These are phyloP conservation scores for Schwanniomyces occidentalis DNA, from an alignment of 805 yeast species.

Conservation along the genomic window DNA sequence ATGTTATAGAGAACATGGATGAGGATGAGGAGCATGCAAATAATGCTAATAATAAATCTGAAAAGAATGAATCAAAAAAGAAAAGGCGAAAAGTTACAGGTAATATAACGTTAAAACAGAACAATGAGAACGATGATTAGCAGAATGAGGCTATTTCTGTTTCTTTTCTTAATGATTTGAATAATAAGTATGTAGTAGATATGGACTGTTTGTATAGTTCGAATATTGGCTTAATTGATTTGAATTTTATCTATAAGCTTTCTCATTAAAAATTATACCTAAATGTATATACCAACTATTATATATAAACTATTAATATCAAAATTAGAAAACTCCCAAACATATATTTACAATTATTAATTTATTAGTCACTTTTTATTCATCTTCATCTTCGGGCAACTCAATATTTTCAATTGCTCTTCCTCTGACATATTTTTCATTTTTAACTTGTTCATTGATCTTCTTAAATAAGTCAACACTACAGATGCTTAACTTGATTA, in stretches of 20 bases:
- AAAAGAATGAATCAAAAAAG: conserved; percentile 8
- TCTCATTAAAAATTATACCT: too few species aligned
- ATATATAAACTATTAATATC: too few species aligned
- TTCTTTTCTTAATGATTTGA: too few species aligned
- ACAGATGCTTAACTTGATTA: conserved; percentile 11
- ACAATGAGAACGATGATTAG: conserved; percentile 1
- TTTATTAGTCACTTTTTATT: too few species aligned
- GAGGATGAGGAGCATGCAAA: too few species aligned
- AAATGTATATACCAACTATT: too few species aligned
- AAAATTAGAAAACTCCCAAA: too few species aligned
- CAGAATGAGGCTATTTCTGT: neutral
- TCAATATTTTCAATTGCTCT: conserved; percentile 50
- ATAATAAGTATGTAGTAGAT: too few species aligned
- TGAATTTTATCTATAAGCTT: too few species aligned
- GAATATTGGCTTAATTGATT: too few species aligned
- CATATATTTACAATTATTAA: too few species aligned
- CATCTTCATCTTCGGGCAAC: conserved; percentile 7
- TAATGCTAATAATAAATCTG: conserved; percentile 2
- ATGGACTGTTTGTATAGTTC: too few species aligned
- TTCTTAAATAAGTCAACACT: conserved; percentile 11
- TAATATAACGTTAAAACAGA: conserved; percentile 3
- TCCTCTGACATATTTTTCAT: conserved; percentile 58
- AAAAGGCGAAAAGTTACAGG: conserved; percentile 8
- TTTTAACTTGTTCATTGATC: conserved; percentile 50
- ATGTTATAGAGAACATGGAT: conserved; percentile 16